Conservation (phyloP, 2,329 filamentous ascomycete species). For the Penicillium sp. region DNA sequence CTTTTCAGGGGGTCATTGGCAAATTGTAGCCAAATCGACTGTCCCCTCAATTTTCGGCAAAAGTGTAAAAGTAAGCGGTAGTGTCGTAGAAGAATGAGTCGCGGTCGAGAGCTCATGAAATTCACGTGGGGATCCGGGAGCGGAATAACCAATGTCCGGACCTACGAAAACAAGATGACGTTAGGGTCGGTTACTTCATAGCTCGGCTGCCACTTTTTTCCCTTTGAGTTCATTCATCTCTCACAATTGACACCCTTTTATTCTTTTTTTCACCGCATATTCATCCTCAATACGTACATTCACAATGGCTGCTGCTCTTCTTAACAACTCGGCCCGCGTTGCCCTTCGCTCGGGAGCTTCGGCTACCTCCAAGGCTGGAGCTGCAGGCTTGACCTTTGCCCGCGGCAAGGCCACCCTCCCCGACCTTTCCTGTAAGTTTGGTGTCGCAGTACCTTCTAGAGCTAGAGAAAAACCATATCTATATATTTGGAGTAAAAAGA, state of each 20-base stretch:
- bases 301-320: constrained; percentile 71
- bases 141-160: constrained; percentile 17
- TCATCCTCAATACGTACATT: constrained; percentile 4
- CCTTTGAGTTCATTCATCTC: constrained; percentile 5
- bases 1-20: constrained; percentile 6
- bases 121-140: constrained; percentile 20
- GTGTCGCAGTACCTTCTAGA: background rate
- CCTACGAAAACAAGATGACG: constrained; percentile 28
- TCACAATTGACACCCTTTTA: constrained; percentile 9
- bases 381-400: constrained; percentile 72
- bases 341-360: constrained; percentile 66
- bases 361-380: constrained; percentile 53
- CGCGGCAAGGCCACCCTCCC: constrained; percentile 90
- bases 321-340: constrained; percentile 70
- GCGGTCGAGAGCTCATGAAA: constrained; percentile 14
- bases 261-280: background rate
- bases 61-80: background rate
- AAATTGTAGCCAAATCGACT: background rate
- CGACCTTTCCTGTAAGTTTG: constrained; percentile 71
- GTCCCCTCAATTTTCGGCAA: background rate
- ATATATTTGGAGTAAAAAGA: background rate
- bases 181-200: constrained; percentile 28
- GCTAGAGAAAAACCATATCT: background rate
- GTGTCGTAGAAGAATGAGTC: background rate
- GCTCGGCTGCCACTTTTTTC: constrained; percentile 13